Evolutionary conservation across 306 rosid species (phyloP), one percentile per base, ranked within the genome.

Genomic region (Argentina anserina): DNA sequence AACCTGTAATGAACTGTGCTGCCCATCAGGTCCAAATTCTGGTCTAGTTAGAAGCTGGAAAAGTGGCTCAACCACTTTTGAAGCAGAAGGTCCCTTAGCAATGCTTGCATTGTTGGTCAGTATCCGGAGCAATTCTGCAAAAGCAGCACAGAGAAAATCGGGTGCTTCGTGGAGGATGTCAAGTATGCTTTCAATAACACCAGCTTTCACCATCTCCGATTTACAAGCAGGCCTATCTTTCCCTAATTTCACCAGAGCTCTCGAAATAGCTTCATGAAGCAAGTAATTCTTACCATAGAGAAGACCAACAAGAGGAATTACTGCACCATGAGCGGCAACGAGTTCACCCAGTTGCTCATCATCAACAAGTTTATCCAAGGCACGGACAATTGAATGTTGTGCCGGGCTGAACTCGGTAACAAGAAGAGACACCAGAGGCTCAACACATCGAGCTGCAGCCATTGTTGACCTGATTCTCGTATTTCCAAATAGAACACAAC

Each of bases 191-290:
- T 92, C 99, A 78, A 90, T 88, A 55, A 90, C 96, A 67, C 97
- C 93, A 78, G 97, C 92, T 87, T 95, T 95, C 71, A 95, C 97
- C 97, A 95, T 95, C 85, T 95, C 99, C 90, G 88, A 76, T 82
- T 95, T 95, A 79, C 99, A 91, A 71, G 90, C 93, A 80, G 97
- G 99, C 78, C 97, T 86, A 76, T 95, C 99, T 88, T 95, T 91
- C 72, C 93, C 97, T 75, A 95, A 83, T 83, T 95, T 95, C 78
- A 95, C 96, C 67, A 95, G 89, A 79, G 93, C 96, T 80, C 97
- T 85, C 58, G 97, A 91, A 73, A 87, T 86, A 72, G 97, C 97
- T 87, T 91, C 99, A 31, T 95, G 99, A 71, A 95, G 97, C 86
- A 87, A 68, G 90, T 83, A 90, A 81, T 90, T 91, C 83, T 86